A percentile compares a stretch with the other conserved stretches of the same genome.
phyloP scores from a whole-genome alignment of 768 basidiomycete species.

The Leucocoprinus birnbaumii region DNA sequence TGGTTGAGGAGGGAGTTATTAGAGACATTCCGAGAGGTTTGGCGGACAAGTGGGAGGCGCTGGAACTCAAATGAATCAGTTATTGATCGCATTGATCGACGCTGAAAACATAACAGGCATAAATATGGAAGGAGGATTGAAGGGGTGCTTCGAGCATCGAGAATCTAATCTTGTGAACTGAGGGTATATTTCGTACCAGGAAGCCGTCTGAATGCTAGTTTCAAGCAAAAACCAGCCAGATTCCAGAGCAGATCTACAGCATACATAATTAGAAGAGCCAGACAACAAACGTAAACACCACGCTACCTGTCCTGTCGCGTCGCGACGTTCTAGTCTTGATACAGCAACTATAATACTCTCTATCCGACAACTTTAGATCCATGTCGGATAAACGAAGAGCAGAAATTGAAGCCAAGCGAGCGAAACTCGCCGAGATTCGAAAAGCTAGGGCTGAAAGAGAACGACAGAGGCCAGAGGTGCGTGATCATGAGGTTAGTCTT shows the following conservation, averaged over 20 bases:
- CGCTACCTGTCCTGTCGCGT: not conserved
- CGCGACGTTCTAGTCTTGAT: not conserved
- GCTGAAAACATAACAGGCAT: not conserved
- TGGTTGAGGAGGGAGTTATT: conserved; percentile 33
- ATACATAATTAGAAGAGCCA: not conserved
- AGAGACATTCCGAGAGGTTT: conserved; percentile 48
- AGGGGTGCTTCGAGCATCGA: too few species aligned
- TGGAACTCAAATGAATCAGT: not conserved
- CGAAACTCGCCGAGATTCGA: conserved; percentile 82
- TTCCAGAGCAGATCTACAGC: too few species aligned
- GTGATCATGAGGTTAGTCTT: not conserved
- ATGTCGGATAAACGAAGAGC: conserved; percentile 70
- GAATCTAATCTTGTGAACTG: too few species aligned
- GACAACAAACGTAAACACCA: conserved; percentile 12
- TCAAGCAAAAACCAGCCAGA: too few species aligned
- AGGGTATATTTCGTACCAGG: too few species aligned
- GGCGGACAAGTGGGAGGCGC: not conserved
- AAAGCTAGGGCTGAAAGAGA: conserved; percentile 61
- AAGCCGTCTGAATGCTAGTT: too few species aligned
- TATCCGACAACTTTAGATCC: not conserved
- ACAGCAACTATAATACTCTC: not conserved
- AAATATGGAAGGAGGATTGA: not conserved
- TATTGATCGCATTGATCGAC: too few species aligned
- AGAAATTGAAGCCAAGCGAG: conserved; percentile 89
- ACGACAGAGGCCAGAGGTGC: conserved; percentile 48